Base-by-base conservation (phyloP, 2,329 filamentous ascomycete genomes). In the Talaromyces pinophilus region DNA sequence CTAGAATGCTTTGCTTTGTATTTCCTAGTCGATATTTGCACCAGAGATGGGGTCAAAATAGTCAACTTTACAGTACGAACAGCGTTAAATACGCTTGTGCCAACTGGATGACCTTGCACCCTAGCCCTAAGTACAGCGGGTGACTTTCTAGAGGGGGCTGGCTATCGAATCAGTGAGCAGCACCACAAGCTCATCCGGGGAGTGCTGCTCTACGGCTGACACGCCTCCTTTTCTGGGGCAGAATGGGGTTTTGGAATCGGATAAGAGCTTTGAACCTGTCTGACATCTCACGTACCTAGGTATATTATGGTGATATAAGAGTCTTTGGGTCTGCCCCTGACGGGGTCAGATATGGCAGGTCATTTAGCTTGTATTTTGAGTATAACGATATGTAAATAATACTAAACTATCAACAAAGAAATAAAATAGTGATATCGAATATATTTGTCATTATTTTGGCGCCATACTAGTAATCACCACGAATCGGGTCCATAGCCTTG, bases 131-230 rank as follows among this genome's bases (percentile, higher is more conserved):
- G 30, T 22, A 62, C 42, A 46, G 44, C 28, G 44, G 59, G 17
- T n/a, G 38, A 50, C 52, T 44, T 38, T 22, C 33, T 38, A 52
- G 28, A 25, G 54, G n/a, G 17, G 17, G 33, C n/a, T 22, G 54
- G n/a, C 33, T 33, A 22, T 38, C 54, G 10, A 57, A 57, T 55
- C 4, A 57, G 5, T 57, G 33, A 22, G 6, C 52, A 22, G n/a
- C 30, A 57, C 30, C 30, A 33, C 50, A n/a, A 40, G 44, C 25
- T 33, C 46, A 50, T 33, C 60, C 46, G 50, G 48, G 15, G 25
- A 46, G 28, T 30, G 17, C 17, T 55, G 48, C 61, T 28, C 19
- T 22, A 44, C 48, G 46, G 61, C 61, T 63, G 61, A 55, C 61
- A 2, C 22, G 54, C 28, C n/a, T 63, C 35, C 33, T 17, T 38